A percentile compares a stretch with the other conserved stretches of the same genome.
Evolutionary conservation across 306 rosid species (phyloP).

Genomic region (Citrullus amarus): DNA sequence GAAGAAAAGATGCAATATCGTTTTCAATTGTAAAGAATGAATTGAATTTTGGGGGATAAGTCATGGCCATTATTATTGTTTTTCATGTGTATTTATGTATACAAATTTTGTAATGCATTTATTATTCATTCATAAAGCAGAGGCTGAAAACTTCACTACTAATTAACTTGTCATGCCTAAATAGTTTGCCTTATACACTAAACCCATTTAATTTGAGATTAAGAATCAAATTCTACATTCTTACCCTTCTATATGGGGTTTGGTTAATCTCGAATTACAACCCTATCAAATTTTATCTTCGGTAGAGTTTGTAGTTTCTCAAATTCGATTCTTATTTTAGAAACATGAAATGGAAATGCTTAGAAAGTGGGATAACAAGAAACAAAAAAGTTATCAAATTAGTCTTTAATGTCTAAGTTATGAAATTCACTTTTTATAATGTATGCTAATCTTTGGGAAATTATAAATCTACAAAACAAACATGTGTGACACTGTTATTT

Average conservation of each 20-base stretch:
- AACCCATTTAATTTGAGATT: background rate
- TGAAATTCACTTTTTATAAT: background rate
- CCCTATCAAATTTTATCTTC: too few species aligned
- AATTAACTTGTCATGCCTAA: background rate
- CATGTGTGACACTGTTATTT: background rate
- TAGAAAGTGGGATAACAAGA: too few species aligned
- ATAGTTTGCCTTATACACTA: background rate
- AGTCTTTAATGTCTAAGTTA: too few species aligned
- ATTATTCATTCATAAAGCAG: conserved; percentile 16
- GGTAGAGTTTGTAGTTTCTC: too few species aligned
- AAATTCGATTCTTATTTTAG: too few species aligned
- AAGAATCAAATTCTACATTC: too few species aligned
- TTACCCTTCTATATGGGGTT: too few species aligned
- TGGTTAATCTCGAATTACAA: too few species aligned
- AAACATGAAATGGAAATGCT: too few species aligned
- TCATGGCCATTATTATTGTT: conserved; percentile 9
- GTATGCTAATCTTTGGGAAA: too few species aligned
- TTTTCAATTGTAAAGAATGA: conserved; percentile 34
- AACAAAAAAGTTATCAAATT: too few species aligned
- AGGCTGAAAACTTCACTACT: background rate
- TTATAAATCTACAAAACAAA: too few species aligned
- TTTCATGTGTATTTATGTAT: background rate
- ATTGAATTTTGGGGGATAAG: conserved; percentile 23
- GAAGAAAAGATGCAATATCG: conserved; percentile 27
- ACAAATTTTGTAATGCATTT: conserved; percentile 28